Base-by-base conservation (phyloP, 371 early-diverging fungal genomes). In the Mortierella sp. region DNA sequence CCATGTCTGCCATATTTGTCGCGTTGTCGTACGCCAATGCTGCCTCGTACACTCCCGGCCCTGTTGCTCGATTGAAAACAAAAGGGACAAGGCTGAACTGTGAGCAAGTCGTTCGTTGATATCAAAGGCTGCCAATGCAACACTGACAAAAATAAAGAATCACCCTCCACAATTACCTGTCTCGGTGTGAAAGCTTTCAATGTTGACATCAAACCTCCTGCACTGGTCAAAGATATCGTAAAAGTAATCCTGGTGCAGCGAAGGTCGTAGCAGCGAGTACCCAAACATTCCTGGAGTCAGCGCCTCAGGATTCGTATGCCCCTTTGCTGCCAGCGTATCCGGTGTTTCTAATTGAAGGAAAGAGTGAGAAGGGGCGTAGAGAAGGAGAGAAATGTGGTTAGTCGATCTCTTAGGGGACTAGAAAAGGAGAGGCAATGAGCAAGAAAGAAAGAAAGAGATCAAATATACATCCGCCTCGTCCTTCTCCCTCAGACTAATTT, bases 31-130 rank as follows among this genome's bases (percentile, higher is more conserved):
- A 96, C 21, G 88, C 79, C 10, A 97, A 76, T 0, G 97, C 97
- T 1, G 94, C 96, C 78, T 97, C 96, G 83, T 93, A 96, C 1
- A 96, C 96, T 37, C 97, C 97, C 4, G 97, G 96, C 5, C 97
- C 95, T 89, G 74, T 34, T 40, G 14, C 16, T 4, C 8, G 26
- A 6, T 19, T 53, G 61, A 61, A 34, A 21, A 14, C 6, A 46
- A 46, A 46, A 8, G 46, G 14, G 50, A 14, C 16, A 50, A 50
- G 16, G 3, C 2, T 16, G 50, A 40, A 16, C 50, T 14, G 16
- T 50, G 3, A 50, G 50, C 16, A 50, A 10, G 24, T 1, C 6
- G 37, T 34, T 34, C 24, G 0, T 1, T 19, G 14, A 54, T 31
- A 10, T 2, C 37, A 24, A 21, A 64, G 5, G 4, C 21, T 34